Evolutionary conservation across 2,329 filamentous ascomycete species (phyloP).

Genomic region (Ceratocystis cacaofunesta): DNA sequence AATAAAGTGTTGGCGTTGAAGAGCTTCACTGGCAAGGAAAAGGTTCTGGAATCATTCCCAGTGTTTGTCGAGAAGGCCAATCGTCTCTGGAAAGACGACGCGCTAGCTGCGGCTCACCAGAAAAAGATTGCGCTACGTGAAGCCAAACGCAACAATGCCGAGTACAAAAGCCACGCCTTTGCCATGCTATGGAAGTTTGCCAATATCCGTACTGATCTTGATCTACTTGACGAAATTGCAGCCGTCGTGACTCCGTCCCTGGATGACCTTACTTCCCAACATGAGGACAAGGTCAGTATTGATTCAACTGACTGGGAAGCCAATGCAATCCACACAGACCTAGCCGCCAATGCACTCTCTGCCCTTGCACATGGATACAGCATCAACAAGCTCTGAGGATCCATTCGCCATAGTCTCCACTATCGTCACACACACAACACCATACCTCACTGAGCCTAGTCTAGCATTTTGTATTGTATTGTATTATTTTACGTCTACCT

Average conservation of each 20-base stretch:
- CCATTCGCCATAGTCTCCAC: constrained; percentile 27
- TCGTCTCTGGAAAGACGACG: constrained; percentile 40
- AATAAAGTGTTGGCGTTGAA: too few relatives aligned
- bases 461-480: too few relatives aligned
- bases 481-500: too few relatives aligned
- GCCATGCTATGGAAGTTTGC: constrained; percentile 57
- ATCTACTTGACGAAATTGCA: constrained; percentile 53
- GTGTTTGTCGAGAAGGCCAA: constrained; percentile 56
- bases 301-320: constrained; percentile 28
- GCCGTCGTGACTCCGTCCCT: constrained; percentile 49
- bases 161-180: constrained; percentile 65
- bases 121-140: constrained; percentile 73
- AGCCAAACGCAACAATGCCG: constrained; percentile 79
- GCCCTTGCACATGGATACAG: constrained; percentile 37
- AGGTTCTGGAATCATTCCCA: constrained; percentile 63
- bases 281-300: constrained; percentile 55
- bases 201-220: constrained; percentile 50
- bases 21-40: constrained; percentile 88
- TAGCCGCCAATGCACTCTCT: constrained; percentile 37
- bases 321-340: too few relatives aligned
- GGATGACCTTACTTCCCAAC: constrained; percentile 35
- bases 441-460: constrained; percentile 27
- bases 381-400: constrained; percentile 26
- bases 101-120: constrained; percentile 44
- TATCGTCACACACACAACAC: constrained; percentile 29